Evolutionary conservation across 176 grass and related monocot genomes (phyloP), one percentile per base, ranked within the genome.

Genomic region (Aechmea fasciata): DNA sequence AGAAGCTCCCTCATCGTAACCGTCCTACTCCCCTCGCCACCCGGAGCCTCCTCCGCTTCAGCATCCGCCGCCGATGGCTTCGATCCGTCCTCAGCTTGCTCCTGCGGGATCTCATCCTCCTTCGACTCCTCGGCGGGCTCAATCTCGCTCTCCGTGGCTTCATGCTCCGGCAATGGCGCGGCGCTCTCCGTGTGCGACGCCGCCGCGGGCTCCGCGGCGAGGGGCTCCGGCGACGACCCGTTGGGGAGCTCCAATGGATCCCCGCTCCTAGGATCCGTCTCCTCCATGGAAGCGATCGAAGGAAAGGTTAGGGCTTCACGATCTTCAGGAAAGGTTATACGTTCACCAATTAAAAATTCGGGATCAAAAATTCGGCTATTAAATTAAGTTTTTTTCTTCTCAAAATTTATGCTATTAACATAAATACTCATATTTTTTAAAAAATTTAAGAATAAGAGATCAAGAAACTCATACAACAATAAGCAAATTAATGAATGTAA

Each of bases 1-100:
- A 99, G 80, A 50, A 99, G 87, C 79, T 80, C 80, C 63, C 94
- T 79, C 89, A 85, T 80, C 67, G 82, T 86, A 81, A 99, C 90
- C 50, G 84, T 67, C 53, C 85, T 83, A 70, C 80, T 85, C 61
- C 74, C 95, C 29, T 94, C 82, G 2, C 63, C 17, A 3, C 51
- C 75, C 13, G 85, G 49, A 41, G 67, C 79, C 18, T 75, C 79
- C 13, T 55, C 82, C 59, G 59, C 80, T 74, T 81, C 75, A 55
- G 79, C 83, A 41, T 66, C 52, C 51, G 74, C 82, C 15, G 78
- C 78, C 17, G 77, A 78, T 51, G 87, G 81, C 49, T 79, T 80
- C 80, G 33, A 7, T 77, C 63, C 75, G 79, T 83, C 15, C 75
- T 84, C 41, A 82, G 74, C 75, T 83, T 87, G 13, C 75, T 73